phyloP scores from a whole-genome alignment of 805 yeast species.

The Wickerhamomyces rabaulensis region DNA sequence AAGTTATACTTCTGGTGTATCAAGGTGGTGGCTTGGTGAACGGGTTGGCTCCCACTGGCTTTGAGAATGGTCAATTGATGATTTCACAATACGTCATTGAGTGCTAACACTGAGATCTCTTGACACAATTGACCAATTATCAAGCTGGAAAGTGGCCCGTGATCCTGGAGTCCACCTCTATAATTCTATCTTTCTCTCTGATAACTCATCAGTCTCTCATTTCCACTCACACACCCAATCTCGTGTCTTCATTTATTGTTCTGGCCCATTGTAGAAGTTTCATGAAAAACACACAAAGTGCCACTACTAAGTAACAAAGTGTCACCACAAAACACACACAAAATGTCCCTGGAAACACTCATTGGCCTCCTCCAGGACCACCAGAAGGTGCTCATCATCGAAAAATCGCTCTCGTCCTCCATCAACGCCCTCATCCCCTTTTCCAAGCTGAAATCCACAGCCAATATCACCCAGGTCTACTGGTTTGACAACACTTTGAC shows the following conservation, averaged over 20 bases:
- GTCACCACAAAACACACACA: neutral
- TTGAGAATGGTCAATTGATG: no score
- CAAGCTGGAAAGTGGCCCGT: no score
- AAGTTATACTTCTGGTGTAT: neutral
- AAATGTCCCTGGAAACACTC: neutral
- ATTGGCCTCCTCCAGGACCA: slow-evolving; percentile 18
- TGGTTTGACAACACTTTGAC: slow-evolving; percentile 35
- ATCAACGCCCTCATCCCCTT: slow-evolving; percentile 54
- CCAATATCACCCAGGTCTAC: slow-evolving; percentile 41
- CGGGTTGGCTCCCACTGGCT: no score
- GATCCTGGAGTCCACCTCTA: no score
- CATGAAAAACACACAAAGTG: neutral
- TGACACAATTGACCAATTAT: neutral
- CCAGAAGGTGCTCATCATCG: slow-evolving; percentile 31
- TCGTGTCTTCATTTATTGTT: no score
- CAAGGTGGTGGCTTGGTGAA: no score
- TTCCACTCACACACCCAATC: no score
- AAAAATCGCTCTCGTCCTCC: slow-evolving; percentile 40
- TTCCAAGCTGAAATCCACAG: slow-evolving; percentile 43
- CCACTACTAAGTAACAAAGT: no score
- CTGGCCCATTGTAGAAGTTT: no score
- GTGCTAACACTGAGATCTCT: no score
- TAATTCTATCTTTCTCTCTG: neutral
- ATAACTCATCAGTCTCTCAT: no score
- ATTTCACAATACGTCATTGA: no score